Conservation (phyloP, 2,329 filamentous ascomycete species). For the Fusarium sambucinum region DNA sequence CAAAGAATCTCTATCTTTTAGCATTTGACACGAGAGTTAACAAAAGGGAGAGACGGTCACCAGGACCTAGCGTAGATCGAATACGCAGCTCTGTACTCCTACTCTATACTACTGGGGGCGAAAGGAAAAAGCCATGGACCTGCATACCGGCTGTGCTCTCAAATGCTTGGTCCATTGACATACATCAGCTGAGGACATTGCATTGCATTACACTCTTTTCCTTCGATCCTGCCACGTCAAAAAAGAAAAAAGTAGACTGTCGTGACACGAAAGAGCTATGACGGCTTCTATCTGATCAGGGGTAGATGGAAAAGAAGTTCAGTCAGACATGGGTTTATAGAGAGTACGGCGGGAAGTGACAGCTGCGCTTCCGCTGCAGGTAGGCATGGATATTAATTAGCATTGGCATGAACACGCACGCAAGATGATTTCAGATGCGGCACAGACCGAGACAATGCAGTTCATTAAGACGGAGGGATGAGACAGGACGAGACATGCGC, state of each 20-base stretch:
- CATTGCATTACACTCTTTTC: neutral
- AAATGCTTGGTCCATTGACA: slow-evolving; percentile 36
- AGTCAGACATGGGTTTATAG: slow-evolving; percentile 5
- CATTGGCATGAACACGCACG: slow-evolving; percentile 28
- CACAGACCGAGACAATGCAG: slow-evolving; percentile 43
- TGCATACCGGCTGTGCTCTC: slow-evolving; percentile 34
- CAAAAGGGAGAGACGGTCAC: slow-evolving; percentile 9
- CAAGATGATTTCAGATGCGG: slow-evolving; percentile 45
- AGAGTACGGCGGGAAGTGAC: slow-evolving; percentile 39
- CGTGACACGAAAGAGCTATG: slow-evolving; percentile 38
- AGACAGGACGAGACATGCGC: slow-evolving; percentile 1
- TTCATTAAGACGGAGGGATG: slow-evolving; percentile 25
- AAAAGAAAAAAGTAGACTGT: neutral
- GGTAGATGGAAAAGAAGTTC: neutral
- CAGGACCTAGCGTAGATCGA: slow-evolving; percentile 27
- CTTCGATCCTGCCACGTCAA: slow-evolving; percentile 28
- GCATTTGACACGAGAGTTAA: neutral
- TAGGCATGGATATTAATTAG: neutral
- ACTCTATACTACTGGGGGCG: neutral
- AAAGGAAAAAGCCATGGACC: neutral
- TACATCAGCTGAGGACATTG: slow-evolving; percentile 39
- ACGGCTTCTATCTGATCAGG: slow-evolving; percentile 25
- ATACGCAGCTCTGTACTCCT: slow-evolving; percentile 1
- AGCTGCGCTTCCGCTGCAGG: slow-evolving; percentile 34
- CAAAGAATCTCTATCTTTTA: neutral